Evolutionary conservation across 2,329 filamentous ascomycete species (phyloP).

Genomic region (Trichoderma afroharzianum): DNA sequence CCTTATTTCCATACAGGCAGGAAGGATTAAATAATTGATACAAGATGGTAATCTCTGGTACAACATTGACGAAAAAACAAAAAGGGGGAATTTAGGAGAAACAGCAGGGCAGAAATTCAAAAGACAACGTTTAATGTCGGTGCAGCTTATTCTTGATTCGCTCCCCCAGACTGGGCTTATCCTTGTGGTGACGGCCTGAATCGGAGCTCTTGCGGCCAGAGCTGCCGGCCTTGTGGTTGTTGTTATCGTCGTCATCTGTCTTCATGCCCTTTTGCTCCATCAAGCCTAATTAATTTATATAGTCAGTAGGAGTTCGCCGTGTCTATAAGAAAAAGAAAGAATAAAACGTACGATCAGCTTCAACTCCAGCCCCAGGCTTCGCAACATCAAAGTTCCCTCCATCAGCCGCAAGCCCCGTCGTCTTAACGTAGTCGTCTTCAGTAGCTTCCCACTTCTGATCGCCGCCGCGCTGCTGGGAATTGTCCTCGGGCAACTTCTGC

Average conservation of each 20-base stretch:
- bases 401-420: slow-evolving; percentile 57
- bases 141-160: slow-evolving; percentile 70
- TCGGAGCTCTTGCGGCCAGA: slow-evolving; percentile 2
- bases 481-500: slow-evolving; percentile 15
- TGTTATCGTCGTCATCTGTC: slow-evolving; percentile 15
- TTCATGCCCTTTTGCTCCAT: slow-evolving; percentile 33
- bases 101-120: neutral
- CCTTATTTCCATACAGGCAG: neutral
- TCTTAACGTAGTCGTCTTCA: slow-evolving; percentile 55
- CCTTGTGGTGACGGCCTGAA: slow-evolving; percentile 26
- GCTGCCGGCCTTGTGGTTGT: neutral
- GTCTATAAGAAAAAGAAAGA: neutral
- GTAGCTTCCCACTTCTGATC: slow-evolving; percentile 40
- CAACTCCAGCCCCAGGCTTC: slow-evolving; percentile 60
- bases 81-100: neutral
- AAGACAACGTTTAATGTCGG: slow-evolving; percentile 34
- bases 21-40: neutral
- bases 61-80: neutral
- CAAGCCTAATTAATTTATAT: slow-evolving; percentile 25
- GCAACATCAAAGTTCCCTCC: slow-evolving; percentile 65
- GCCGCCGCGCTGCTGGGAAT: slow-evolving; percentile 17
- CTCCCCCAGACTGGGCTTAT: slow-evolving; percentile 54
- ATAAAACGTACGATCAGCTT: slow-evolving; percentile 58
- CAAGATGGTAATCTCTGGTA: neutral
- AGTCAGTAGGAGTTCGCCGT: neutral